Evolutionary conservation across 352 stramenopile genomes (phyloP), one percentile per base, ranked within the genome.

Genomic region (Globisporangium spinosum): DNA sequence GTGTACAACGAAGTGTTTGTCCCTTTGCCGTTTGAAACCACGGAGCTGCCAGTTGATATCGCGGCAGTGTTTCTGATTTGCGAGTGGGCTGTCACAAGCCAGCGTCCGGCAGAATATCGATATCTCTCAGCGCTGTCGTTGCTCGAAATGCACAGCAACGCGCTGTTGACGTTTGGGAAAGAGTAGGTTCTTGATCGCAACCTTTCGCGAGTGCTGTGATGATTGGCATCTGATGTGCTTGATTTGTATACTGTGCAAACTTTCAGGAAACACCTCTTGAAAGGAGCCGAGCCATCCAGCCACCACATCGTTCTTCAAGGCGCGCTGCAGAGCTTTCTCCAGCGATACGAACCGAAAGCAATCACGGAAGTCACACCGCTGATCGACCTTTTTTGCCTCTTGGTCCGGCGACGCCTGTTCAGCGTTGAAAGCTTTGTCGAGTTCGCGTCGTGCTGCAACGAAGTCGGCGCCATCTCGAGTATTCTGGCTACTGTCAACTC

Each of bases 81-180:
- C 34, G 88, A 96, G 57, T 96, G 88, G 88, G 83, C 86, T 17
- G 82, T 96, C 23, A 92, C 86, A 20, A 89, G 79, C 38, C 86
- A 96, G 54, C 80, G 88, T 25, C 85, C 88, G 8, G 79, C 85
- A 22, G 88, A 96, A 49, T 94, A 93, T 58, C 80, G 88, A 9
- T 96, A 92, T 69, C 71, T 96, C 5, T 90, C 87, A 43, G 82
- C 85, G 40, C 70, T 93, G 45, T 87, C 86, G 9, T 64, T 96
- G 49, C 77, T 96, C 15, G 87, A 96, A 60, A 93, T 93, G 82
- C 86, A 94, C 67, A 94, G 77, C 63, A 87, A 80, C 22, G 65
- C 77, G 13, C 69, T 94, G 20, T 59, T 91, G 17, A 73, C 79
- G 49, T 89, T 78, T 55, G 83, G 80, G 45, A 82, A 83, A 77